Evolutionary conservation across 306 rosid species (phyloP).

Genomic region (Ziziphus jujuba): DNA sequence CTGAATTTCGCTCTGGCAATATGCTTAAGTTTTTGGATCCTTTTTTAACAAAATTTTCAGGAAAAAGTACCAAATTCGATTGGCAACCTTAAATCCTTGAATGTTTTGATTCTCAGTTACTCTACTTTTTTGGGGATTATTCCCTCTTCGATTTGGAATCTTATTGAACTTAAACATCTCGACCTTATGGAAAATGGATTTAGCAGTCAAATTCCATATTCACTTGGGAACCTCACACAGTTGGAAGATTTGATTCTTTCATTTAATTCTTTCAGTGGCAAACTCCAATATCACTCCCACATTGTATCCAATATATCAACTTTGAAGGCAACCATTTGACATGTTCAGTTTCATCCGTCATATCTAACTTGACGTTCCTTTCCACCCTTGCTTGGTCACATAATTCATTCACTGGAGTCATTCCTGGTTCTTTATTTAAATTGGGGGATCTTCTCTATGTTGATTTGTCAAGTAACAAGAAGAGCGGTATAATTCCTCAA

Average conservation of each 20-base stretch:
- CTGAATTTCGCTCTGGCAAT: background rate
- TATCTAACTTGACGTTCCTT: background rate
- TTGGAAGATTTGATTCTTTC: background rate
- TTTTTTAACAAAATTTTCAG: background rate
- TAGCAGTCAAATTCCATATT: no score
- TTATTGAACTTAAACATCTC: background rate
- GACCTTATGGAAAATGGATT: background rate
- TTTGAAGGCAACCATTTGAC: no score
- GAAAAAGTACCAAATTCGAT: no score
- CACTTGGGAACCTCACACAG: conserved; percentile 12
- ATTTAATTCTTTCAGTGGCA: background rate
- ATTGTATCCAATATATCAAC: background rate
- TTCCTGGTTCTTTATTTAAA: no score
- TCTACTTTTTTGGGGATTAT: background rate
- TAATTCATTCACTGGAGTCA: conserved; percentile 3
- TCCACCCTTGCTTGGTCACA: background rate
- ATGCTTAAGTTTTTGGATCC: background rate
- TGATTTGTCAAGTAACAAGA: background rate
- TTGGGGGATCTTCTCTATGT: no score
- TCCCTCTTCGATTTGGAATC: background rate
- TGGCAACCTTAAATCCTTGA: no score
- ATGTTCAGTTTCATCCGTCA: no score
- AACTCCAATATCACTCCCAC: background rate
- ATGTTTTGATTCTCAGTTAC: background rate
- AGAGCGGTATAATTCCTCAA: background rate